Evolutionary conservation across 129 eudicot species (phyloP), one percentile per base, ranked within the genome.

Genomic region (Centella asiatica): DNA sequence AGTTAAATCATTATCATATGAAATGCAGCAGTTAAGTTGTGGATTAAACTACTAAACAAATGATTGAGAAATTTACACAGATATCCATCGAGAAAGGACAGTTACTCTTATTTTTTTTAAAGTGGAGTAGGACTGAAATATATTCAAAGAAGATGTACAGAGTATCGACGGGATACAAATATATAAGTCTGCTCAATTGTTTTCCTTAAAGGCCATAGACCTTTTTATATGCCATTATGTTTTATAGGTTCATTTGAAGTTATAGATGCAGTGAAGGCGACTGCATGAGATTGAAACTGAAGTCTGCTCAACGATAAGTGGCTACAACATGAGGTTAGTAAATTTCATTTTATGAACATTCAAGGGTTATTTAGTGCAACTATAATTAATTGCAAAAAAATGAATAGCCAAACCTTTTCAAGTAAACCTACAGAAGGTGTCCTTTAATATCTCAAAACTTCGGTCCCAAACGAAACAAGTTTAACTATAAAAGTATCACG

Each of bases 361-460:
- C 15, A 60, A 1, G 54, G 44, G 49, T 26, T 26, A 26, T 55
- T 27, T 53, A 27, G 19, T 64, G 68, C 62, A 62, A 64, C 51
- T 55, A 71, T 33, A 62, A 52, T 62, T 68, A 66, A 65, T 60
- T 45, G 49, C 44, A 67, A 56, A 63, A 68, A 14, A 77, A 69
- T 39, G 76, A 72, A 82, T 74, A 72, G 77, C 77, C 95, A 80
- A 80, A 86, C 95, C 90, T 86, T 72, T 67, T 83, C 80, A 72
- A 80, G 58, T 65, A 74, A 70, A 70, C 63, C 67, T 70, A 79
- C 69, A 79, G 80, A 79, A 66, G 84, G 45, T 56, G 80, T 70
- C 95, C 86, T 83, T 62, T 77, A 80, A 89, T 77, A 80, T 86
- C 90, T 83, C 87, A 86, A 69, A 72, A 83, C 95, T 70, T 83